Evolutionary conservation across 2,329 filamentous ascomycete species (phyloP), one percentile per base, ranked within the genome.

Genomic region (Arthrocladium fulminans): DNA sequence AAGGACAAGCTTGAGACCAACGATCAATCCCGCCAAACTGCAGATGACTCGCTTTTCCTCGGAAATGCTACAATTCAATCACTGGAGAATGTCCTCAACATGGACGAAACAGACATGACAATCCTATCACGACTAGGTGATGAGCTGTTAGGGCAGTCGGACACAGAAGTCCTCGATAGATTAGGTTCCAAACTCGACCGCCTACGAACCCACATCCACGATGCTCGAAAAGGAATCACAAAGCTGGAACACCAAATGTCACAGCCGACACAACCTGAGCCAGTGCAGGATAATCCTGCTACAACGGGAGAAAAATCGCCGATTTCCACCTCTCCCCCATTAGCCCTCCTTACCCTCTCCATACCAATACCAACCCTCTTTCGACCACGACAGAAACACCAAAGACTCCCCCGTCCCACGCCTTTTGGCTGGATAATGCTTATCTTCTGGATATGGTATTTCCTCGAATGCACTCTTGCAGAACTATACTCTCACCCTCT

Each of bases 401-500:
- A 59, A 13, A 47, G 59, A 22, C 60, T 61, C 12, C 53, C 61
- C 3, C 64, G 60, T 13, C 61, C 60, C 12, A 72, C 68, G 4
- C 60, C 57, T 13, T 54, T 71, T 1, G 65, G 66, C 29, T 70
- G 65, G 61, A 50, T 65, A 23, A 58, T 68, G 10, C 50, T 74
- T 1, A 19, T 66, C 6, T 62, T 70, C 15, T 58, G 72, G 15
- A 55, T 63, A 30, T 81, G 74, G 74, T 73, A 70, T 56, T 55
- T 73, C 24, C 59, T 67, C 34, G 74, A 77, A 60, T 65, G 65
- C 25, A 59, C 66, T 29, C 69, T 75, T 59, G 73, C 71, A 54
- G 69, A 74, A 29, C 61, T 68, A 23, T 78, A 74, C 60, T 76
- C 73, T 57, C 72, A 76, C 41, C 72, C 71, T 2, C 53, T 63